Conservation (phyloP, 805 yeast species). For the Ogataea populi-albae region DNA sequence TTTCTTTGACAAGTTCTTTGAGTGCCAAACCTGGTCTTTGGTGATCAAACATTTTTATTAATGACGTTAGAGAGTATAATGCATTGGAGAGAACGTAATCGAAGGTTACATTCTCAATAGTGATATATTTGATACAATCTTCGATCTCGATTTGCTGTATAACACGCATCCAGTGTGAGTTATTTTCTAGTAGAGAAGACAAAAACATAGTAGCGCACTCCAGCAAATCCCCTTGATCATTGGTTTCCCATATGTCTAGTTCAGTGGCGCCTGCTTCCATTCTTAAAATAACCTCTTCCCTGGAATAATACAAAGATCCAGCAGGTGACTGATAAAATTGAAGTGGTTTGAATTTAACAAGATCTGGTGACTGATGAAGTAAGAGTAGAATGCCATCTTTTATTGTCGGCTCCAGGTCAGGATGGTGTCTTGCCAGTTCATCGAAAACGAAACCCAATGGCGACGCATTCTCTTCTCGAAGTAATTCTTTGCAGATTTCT, state of each 20-base stretch:
- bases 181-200: conserved; percentile 51
- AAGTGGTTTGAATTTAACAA: conserved; percentile 40
- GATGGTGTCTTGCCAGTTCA: conserved; percentile 80
- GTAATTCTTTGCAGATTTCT: conserved; percentile 51
- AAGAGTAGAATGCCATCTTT: conserved; percentile 25
- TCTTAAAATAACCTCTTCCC: conserved; percentile 40
- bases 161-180: conserved; percentile 45
- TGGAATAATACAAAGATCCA: conserved; percentile 39
- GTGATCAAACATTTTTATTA: conserved; percentile 56
- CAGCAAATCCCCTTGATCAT: conserved; percentile 42
- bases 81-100: conserved; percentile 59
- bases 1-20: conserved; percentile 16
- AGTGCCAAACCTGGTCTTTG: conserved; percentile 49
- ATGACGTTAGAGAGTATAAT: conserved; percentile 49
- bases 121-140: conserved; percentile 47
- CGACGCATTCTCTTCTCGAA: conserved; percentile 50
- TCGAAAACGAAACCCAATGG: conserved; percentile 69
- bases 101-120: conserved; percentile 54
- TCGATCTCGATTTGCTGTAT: conserved; percentile 38
- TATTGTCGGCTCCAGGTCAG: conserved; percentile 62
- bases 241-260: conserved; percentile 53
- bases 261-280: conserved; percentile 40
- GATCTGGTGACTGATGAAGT: conserved; percentile 26
- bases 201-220: conserved; percentile 52
- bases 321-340: conserved; percentile 42